Base-by-base conservation (phyloP, 1,284 basidiomycete species). In the Puccinia triticina region DNA sequence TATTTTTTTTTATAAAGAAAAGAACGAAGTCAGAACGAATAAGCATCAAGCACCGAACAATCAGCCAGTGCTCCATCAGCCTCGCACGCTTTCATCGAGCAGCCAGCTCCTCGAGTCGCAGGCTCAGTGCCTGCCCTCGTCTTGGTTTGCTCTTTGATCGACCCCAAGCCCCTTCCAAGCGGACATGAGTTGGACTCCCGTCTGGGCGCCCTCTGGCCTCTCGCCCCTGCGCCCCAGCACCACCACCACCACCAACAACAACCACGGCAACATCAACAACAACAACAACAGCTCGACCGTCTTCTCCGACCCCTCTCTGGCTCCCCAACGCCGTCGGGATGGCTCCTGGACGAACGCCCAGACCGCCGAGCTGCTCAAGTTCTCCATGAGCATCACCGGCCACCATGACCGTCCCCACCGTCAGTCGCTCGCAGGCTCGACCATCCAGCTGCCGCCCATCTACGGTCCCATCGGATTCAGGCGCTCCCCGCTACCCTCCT, bases 61-160 rank as follows among this genome's bases (percentile, higher is more conserved):
- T n/a, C 12, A 43, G 40, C 40, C 40, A 4, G 40, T 12, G 7
- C 5, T 77, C 57, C 23, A 59, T 12, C 37, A 2, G 21, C 32
- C n/a, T 1, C 8, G 1, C 50, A 37, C 43, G 71, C 50, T 18
- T 57, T 69, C 64, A 79, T 79, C 50, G 77, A 79, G 77, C 77
- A 43, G 37, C 67, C 77, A 26, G 71, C 66, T 37, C 57, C 50
- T 55, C 77, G 64, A 71, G 77, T 55, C 50, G 77, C 64, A 67
- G 77, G 77, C 66, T n/a, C 23, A 29, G 21, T 23, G 77, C 77
- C 77, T 67, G 66, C 77, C 66, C 77, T 79, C 64, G 77, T 67
- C 34, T 67, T 79, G 77, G 77, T 71, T 66, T 55, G 77, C 66
- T 79, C 66, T 32, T 66, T 69, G 48, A 55, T 53, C 55, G 77